Evolutionary conservation across 2,329 filamentous ascomycete genomes (phyloP), one percentile per base, ranked within the genome.

Genomic region (Colletotrichum tofieldiae): DNA sequence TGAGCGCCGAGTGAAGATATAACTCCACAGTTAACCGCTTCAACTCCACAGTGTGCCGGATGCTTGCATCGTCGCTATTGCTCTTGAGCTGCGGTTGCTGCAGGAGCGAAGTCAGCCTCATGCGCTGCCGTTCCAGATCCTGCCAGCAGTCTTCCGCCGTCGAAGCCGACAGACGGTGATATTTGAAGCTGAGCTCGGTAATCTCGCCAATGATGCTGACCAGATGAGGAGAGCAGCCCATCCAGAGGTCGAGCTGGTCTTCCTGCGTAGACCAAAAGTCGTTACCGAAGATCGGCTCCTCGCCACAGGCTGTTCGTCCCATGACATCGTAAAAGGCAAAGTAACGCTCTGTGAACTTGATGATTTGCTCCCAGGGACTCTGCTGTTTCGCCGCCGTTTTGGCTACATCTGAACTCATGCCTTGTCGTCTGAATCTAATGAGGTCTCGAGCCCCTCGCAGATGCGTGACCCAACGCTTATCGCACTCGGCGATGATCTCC

Each of bases 271-370:
- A 76, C 84, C 84, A 85, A 63, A 84, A 85, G 66, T 85, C 83
- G 60, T 76, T 80, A 2, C 82, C 84, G 62, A 85, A 85, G 1
- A 83, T 76, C 0, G 82, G 80, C 56, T 81, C 80, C 52, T 84
- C 81, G 11, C 82, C 84, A 73, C 84, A 85, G 1, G 84, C 84
- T 0, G 84, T 85, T 12, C 84, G 81, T 11, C 84, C 84, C 77
- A 85, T 85, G 55, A 85, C 82, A 72, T 85, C 84, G 67, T 85
- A 83, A 51, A 84, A 85, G 20, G 84, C 84, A 67, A 85, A 85
- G 71, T 84, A 85, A 8, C 80, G 79, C 73, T 85, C 83, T 3
- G 82, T 80, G 67, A 75, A 75, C 23, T 51, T 54, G 3, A 67
- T 70, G 39, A 74, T 74, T 8, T 43, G 56, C 6, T 77, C 76